phyloP scores from a whole-genome alignment of 2,329 filamentous ascomycete genomes.

The Westerdykella sp. region DNA sequence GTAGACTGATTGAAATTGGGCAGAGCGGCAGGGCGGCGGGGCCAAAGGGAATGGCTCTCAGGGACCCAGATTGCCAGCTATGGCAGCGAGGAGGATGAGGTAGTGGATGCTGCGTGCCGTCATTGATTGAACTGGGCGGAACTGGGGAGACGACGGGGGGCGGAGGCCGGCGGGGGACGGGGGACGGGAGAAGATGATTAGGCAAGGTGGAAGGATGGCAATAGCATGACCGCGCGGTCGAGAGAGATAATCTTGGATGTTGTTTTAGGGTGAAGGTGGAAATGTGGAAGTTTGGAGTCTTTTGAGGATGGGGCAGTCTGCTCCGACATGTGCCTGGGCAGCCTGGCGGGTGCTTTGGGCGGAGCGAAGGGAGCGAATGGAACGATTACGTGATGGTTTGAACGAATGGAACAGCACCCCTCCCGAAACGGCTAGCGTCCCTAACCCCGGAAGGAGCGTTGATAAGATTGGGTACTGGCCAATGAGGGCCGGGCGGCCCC shows the following conservation, averaged over 20 bases:
- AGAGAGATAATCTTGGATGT: neutral
- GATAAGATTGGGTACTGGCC: constrained; percentile 26
- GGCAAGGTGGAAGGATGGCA: constrained; percentile 13
- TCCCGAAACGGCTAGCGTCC: neutral
- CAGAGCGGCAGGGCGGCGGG: neutral
- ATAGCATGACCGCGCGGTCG: constrained; percentile 15
- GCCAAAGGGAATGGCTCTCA: constrained; percentile 11
- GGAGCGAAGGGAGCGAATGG: too few species aligned
- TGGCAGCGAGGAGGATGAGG: constrained; percentile 38
- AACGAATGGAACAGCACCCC: too few species aligned
- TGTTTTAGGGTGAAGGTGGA: constrained; percentile 8
- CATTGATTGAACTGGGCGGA: constrained; percentile 37
- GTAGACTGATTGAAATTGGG: too few species aligned
- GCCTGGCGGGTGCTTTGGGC: neutral
- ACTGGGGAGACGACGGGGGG: constrained; percentile 10
- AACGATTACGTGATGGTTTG: constrained; percentile 21
- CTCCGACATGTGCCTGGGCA: constrained; percentile 27
- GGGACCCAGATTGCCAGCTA: constrained; percentile 35
- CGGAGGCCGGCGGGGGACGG: constrained; percentile 5
- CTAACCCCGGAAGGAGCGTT: neutral
- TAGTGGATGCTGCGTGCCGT: constrained; percentile 39
- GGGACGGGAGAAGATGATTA: constrained; percentile 15
- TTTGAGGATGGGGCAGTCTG: constrained; percentile 23
- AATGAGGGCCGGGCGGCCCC: constrained; percentile 19
- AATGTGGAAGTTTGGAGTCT: constrained; percentile 15